These are phyloP conservation scores for Epichloe elymi DNA, from an alignment of 2,329 filamentous ascomycete species.

Conservation along the genomic window DNA sequence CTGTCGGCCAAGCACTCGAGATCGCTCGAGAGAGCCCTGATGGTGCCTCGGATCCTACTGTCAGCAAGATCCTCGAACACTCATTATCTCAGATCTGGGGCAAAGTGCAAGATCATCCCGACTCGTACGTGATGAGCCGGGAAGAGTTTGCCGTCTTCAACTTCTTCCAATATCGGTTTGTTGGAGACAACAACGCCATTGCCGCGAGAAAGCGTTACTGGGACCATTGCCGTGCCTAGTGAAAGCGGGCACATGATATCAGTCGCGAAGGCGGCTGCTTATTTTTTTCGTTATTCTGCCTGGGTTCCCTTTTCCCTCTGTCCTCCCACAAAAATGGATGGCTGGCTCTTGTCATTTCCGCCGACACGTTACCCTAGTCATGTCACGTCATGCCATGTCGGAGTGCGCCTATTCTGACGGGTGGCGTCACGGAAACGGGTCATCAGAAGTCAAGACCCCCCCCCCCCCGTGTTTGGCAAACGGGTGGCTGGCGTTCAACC, in stretches of 20 bases:
- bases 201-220: conserved; percentile 39
- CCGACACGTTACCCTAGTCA: no score
- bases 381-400: no score
- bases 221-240: conserved; percentile 29
- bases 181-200: conserved; percentile 34
- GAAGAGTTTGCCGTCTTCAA: conserved; percentile 83
- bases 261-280: not conserved
- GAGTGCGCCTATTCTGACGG: no score
- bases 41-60: conserved; percentile 46
- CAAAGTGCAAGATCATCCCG: conserved; percentile 50
- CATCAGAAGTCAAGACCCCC: no score
- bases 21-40: conserved; percentile 62
- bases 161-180: conserved; percentile 60
- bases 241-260: not conserved
- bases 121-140: conserved; percentile 57
- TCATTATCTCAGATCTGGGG: conserved; percentile 53
- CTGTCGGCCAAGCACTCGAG: conserved; percentile 56
- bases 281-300: no score
- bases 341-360: no score
- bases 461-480: no score
- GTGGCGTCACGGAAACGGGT: no score
- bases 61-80: conserved; percentile 51
- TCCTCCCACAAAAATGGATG: no score
- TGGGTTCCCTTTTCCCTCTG: no score
- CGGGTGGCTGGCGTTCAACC: no score